Evolutionary conservation across 1,139 yeast species (phyloP), one percentile per base, ranked within the genome.

Genomic region (Magnusiomyces tetraspermus): DNA sequence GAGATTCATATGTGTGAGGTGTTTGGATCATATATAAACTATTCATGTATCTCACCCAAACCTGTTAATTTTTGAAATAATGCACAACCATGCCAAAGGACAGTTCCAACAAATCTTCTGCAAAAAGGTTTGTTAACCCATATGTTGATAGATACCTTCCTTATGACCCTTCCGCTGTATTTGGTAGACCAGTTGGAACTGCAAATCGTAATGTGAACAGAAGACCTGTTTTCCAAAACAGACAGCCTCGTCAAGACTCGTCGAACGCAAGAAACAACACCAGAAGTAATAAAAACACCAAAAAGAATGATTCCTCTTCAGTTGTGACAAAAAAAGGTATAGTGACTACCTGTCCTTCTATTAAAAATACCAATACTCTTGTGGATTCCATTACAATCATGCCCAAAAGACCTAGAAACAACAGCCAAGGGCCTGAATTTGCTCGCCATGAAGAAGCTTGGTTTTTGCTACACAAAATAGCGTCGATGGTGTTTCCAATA

Each of bases 401-500:
- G 45, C 45, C 28, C 31, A 24, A 24, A 6, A 28, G 45, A 3
- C 40, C 40, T 10, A 36, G 40, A n/a, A 36, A 36, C 8, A 8
- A 30, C 19, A 38, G 21, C 3, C 15, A 10, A 2, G 30, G 30
- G 13, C 2, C 5, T 8, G 38, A n/a, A 6, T 45, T 31, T 31
- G 40, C 17, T 4, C 22, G 48, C 8, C 21, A 37, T 17, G 69
- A 65, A 3, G 60, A 60, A 19, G 74, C 74, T 13, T 61, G 66
- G 46, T 58, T 55, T 4, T 49, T 64, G 49, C 60, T 70, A 17
- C 65, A 63, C 44, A 61, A 61, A 45, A 61, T 69, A 3, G 69
- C 66, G 26, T 59, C 68, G 8, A 57, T 68, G 55, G 74, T 68
- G 13, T 59, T 62, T 52, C 96, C 96, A 1, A 69, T 92, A 51